These are phyloP conservation scores for Aspergillus sp. DNA, from an alignment of 2,329 filamentous ascomycete genomes.

Conservation along the genomic window DNA sequence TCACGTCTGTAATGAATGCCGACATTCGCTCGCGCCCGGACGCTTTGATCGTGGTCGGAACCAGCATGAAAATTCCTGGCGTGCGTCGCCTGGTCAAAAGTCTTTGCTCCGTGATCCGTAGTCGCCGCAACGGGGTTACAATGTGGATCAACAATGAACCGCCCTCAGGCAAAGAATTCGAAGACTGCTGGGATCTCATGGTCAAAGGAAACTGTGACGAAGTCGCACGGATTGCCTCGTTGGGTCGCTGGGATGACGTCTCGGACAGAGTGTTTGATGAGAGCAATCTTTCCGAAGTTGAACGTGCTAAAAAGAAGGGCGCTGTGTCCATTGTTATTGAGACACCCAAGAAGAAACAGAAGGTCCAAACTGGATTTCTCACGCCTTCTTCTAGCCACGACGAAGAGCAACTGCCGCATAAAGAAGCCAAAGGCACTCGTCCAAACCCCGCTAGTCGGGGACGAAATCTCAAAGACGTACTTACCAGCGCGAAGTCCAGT, in stretches of 20 bases:
- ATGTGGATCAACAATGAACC: constrained; percentile 93
- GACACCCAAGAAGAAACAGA: constrained; percentile 33
- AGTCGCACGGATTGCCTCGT: constrained; percentile 67
- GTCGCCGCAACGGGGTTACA: constrained; percentile 71
- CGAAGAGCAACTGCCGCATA: constrained; percentile 22
- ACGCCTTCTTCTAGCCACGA: constrained; percentile 42
- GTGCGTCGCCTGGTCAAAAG: constrained; percentile 85
- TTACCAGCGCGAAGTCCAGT: constrained; percentile 14
- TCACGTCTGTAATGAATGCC: constrained; percentile 81
- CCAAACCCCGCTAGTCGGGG: constrained; percentile 28
- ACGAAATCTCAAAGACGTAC: constrained; percentile 19
- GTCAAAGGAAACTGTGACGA: constrained; percentile 84
- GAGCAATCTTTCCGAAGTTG: constrained; percentile 41
- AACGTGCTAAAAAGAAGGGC: constrained; percentile 35
- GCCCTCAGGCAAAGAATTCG: constrained; percentile 77
- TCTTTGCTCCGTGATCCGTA: constrained; percentile 81
- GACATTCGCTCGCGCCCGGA: constrained; percentile 84
- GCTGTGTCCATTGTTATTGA: constrained; percentile 36
- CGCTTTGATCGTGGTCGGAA: constrained; percentile 90
- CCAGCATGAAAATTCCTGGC: constrained; percentile 90
- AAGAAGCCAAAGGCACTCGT: constrained; percentile 11
- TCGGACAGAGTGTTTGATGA: constrained; percentile 37
- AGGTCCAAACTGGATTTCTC: constrained; percentile 29
- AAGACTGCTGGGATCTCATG: constrained; percentile 89
- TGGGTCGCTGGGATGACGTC: constrained; percentile 55